Conservation (phyloP, 768 basidiomycete genomes). For the Boletus patriciae region DNA sequence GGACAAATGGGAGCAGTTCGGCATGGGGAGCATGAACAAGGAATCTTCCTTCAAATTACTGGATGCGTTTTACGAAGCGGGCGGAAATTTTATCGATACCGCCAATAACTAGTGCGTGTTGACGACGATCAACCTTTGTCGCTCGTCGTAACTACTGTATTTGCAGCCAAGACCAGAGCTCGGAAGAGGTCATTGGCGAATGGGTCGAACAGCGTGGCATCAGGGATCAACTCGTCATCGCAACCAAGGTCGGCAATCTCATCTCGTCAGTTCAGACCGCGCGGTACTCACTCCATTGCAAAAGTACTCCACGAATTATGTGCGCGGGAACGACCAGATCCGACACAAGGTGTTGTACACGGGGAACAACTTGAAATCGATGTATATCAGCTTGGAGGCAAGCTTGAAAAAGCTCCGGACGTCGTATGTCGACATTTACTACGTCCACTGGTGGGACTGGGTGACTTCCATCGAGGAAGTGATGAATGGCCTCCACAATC, state of each 20-base stretch:
- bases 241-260: conserved; percentile 35
- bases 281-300: neutral
- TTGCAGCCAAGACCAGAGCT: conserved; percentile 51
- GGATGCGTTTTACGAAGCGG: conserved; percentile 26
- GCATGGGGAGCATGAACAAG: too few species aligned
- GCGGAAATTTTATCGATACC: conserved; percentile 52
- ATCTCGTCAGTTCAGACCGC: neutral
- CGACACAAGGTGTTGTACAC: conserved; percentile 40
- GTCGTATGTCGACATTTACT: conserved; percentile 23
- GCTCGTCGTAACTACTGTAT: neutral
- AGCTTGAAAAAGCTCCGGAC: conserved; percentile 25
- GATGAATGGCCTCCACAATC: conserved; percentile 39
- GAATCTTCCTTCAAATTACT: too few species aligned
- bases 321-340: conserved; percentile 10
- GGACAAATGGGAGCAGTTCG: too few species aligned
- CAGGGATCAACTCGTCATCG: conserved; percentile 50
- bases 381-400: conserved; percentile 40
- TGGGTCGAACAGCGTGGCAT: conserved; percentile 46
- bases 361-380: conserved; percentile 50
- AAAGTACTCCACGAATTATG: conserved; percentile 27
- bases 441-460: conserved; percentile 38
- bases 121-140: neutral
- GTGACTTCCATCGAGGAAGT: conserved; percentile 42
- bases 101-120: conserved; percentile 43
- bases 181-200: conserved; percentile 53